Evolutionary conservation across 495 filamentous ascomycete species (phyloP), one percentile per base, ranked within the genome.

Genomic region (Darksidea phi): DNA sequence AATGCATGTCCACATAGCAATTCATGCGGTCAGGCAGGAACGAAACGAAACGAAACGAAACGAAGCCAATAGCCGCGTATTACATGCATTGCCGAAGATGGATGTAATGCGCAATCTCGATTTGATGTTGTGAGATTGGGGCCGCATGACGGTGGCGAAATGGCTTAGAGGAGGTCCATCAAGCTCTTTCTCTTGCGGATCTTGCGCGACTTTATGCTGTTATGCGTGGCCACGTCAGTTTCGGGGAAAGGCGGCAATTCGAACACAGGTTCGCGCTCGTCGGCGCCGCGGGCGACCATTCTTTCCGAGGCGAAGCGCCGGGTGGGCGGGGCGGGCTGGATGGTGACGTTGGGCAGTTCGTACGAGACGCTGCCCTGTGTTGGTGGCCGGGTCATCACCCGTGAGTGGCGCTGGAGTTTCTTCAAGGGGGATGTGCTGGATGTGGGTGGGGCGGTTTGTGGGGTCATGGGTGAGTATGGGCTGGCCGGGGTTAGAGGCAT

Each of bases 131-230:
- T 20, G 41, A 15, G 6, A 43, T 20, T 15, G 18, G 15, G 3
- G 41, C 13, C 15, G 15, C 18, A 43, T 43, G 41, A 32, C 28
- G 15, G 41, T 43, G 13, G 41, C 41, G 15, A 43, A 6, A 43
- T 18, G 12, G 23, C 46, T 56, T 57, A 56, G 32, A 55, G 32
- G 1, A 67, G 42, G 37, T 63, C 59, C 59, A 68, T 68, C 45
- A 68, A 48, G 46, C 55, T 60, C 51, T 60, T 63, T 34, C 65
- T 18, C 47, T 68, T 68, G 24, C 57, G 61, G 6, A 68, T 18
- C n/a, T 51, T 21, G 13, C 48, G 48, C 0, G 60, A 45, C 42
- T 63, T 67, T 32, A 63, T n/a, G 36, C 58, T 53, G 17, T 20
- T 10, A 11, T 37, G 20, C 52, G 20, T 17, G 28, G 41, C 21